A percentile compares a stretch with the other conserved stretches of the same genome.
These are phyloP conservation scores for Jackrogersella multiformis DNA, from an alignment of 495 filamentous ascomycete genomes.

Conservation along the genomic window DNA sequence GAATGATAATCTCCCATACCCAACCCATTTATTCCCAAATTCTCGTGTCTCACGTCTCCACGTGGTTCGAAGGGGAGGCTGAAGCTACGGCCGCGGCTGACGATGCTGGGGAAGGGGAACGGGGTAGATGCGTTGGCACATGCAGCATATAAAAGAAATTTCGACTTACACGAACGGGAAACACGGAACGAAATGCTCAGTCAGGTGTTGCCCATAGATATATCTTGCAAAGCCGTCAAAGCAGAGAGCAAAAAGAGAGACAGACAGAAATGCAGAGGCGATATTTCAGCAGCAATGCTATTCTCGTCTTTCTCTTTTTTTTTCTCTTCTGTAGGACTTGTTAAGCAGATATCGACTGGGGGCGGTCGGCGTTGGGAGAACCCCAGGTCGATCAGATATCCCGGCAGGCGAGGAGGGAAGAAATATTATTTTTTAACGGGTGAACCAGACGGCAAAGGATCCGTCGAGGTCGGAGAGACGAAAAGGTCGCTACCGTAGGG, in stretches of 20 bases:
- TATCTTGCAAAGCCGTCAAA: slow-evolving; percentile 17
- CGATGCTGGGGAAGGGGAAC: slow-evolving; percentile 35
- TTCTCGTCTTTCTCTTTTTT: slow-evolving; percentile 8
- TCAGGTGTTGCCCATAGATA: slow-evolving; percentile 17
- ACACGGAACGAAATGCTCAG: slow-evolving; percentile 21
- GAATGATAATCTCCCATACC: slow-evolving; percentile 35
- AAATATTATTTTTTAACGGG: background rate
- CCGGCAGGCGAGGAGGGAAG: background rate
- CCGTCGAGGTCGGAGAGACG: background rate
- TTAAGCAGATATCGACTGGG: slow-evolving; percentile 16
- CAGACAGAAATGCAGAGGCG: slow-evolving; percentile 44
- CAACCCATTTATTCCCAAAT: slow-evolving; percentile 24
- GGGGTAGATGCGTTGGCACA: background rate
- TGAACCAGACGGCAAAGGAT: background rate
- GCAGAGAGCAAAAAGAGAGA: slow-evolving; percentile 22
- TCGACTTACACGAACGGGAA: slow-evolving; percentile 38
- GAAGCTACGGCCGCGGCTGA: slow-evolving; percentile 28
- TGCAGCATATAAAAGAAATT: slow-evolving; percentile 6
- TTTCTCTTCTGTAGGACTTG: slow-evolving; percentile 21
- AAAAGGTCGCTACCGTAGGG: background rate
- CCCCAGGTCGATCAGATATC: background rate
- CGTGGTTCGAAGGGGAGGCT: slow-evolving; percentile 23
- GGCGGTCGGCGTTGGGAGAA: slow-evolving; percentile 2
- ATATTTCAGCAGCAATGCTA: slow-evolving; percentile 50
- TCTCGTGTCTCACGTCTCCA: slow-evolving; percentile 24